phyloP scores from a whole-genome alignment of 805 yeast genomes.

The Lachancea quebecensis region DNA sequence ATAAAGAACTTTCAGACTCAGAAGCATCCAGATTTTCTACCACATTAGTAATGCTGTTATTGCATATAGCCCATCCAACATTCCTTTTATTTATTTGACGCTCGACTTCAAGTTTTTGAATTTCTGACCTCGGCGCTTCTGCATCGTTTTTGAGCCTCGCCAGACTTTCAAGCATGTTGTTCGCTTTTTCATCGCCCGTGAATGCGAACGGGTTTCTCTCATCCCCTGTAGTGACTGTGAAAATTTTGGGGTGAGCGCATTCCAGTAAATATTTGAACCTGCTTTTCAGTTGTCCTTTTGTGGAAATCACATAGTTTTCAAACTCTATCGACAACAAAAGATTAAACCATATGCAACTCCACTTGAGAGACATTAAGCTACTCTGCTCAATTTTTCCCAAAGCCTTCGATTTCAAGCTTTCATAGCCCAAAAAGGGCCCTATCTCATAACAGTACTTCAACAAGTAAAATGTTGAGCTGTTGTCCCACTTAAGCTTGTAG shows the following conservation, averaged over 20 bases:
- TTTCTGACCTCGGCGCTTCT: background rate
- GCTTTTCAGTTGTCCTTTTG: constrained; percentile 1
- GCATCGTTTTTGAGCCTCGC: constrained; percentile 1
- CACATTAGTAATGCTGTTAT: background rate
- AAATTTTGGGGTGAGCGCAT: background rate
- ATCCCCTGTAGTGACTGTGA: background rate
- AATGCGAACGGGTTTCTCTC: background rate
- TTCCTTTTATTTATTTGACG: background rate
- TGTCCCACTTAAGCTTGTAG: constrained; percentile 1
- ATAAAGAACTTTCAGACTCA: background rate
- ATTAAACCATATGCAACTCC: constrained; percentile 1
- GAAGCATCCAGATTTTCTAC: background rate
- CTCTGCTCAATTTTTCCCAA: background rate
- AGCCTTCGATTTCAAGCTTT: background rate
- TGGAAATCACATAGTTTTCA: background rate
- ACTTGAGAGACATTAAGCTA: constrained; percentile 1
- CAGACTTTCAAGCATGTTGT: background rate
- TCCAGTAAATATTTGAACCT: constrained; percentile 1
- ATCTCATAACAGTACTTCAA: constrained; percentile 1
- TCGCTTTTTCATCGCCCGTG: constrained; percentile 1
- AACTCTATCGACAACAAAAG: constrained; percentile 2
- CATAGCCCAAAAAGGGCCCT: constrained; percentile 2
- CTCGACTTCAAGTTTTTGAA: background rate
- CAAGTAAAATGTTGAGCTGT: background rate
- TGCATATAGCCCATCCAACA: background rate